A percentile compares a stretch with the other conserved stretches of the same genome.
Evolutionary conservation across 495 filamentous ascomycete genomes (phyloP).

Genomic region (Neohortaea acidophila): DNA sequence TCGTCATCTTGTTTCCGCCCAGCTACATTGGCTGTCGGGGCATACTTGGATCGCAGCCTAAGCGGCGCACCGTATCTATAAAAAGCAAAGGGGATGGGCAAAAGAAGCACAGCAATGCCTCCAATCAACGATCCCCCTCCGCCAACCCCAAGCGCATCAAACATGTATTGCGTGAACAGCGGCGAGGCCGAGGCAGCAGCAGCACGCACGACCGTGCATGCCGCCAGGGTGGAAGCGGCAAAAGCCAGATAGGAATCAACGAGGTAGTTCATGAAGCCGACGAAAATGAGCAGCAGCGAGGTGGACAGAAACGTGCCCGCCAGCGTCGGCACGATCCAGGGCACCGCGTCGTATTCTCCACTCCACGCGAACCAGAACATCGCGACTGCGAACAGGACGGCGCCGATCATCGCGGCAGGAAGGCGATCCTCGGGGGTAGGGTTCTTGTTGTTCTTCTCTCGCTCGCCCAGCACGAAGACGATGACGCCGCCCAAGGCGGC

Average conservation of each 20-base stretch:
- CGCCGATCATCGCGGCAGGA: constrained; percentile 38
- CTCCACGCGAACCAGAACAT: constrained; percentile 45
- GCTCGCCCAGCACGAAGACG: constrained; percentile 29
- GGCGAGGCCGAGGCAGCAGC: constrained; percentile 20
- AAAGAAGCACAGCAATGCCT: constrained; percentile 29
- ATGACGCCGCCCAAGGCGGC: constrained; percentile 30
- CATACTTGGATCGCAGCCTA: too few relatives aligned
- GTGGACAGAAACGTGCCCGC: constrained; percentile 21
- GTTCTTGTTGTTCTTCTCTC: constrained; percentile 1
- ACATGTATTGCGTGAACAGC: constrained; percentile 23
- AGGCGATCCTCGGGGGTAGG: constrained; percentile 19
- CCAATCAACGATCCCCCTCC: constrained; percentile 34
- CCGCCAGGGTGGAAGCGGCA: constrained; percentile 24
- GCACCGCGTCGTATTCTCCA: constrained; percentile 22
- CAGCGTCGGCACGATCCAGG: constrained; percentile 35
- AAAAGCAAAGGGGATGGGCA: constrained; percentile 35
- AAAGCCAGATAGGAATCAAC: constrained; percentile 20
- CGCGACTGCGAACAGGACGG: constrained; percentile 31
- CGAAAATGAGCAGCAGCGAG: constrained; percentile 12
- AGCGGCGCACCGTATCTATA: constrained; percentile 38
- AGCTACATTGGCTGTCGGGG: too few relatives aligned
- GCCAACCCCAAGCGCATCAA: constrained; percentile 27
- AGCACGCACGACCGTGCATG: constrained; percentile 22
- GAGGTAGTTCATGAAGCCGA: constrained; percentile 20
- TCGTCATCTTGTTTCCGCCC: too few relatives aligned